Base-by-base conservation (phyloP, 1,284 basidiomycete species). In the Ganoderma leucocontextum region DNA sequence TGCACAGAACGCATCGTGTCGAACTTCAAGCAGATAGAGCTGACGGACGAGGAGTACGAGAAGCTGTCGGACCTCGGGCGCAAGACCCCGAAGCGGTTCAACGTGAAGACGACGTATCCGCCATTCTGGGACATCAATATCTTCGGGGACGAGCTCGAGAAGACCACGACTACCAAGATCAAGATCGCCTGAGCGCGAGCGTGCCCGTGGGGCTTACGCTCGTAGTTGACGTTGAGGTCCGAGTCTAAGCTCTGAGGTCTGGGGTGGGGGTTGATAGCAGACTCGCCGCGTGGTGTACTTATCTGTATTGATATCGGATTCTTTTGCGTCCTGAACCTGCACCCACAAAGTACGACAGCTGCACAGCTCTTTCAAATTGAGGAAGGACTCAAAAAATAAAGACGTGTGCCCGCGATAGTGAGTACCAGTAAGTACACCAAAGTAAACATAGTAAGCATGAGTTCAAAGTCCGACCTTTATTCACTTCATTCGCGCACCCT, bases 121-220 rank as follows among this genome's bases (percentile, higher is more conserved):
- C 85, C 86, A 13, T 81, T 80, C 69, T 94, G 92, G 93, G 85
- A 88, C 72, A 86, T 94, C 79, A 85, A 90, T 78, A 79, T 92
- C 64, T 94, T 94, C 76, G 82, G 82, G 65, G 90, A 91, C 77
- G 80, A 80, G n/a, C 79, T 78, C 47, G 93, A 95, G 83, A 81
- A 85, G 79, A 70, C 66, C 0, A 86, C 88, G 2, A 80, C 79
- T 36, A 74, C 84, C 78, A 78, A 80, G 72, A 80, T 87, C 73
- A 88, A 83, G 73, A 81, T 89, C 69, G 63, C 38, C n/a, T 73
- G 44, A 73, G 60, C 33, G 47, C 1, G 41, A 49, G 47, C 47
- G 47, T 29, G 29, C 29, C 29, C 2, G 29, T 29, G 29, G 29
- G 29, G 29, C 29, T 29, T 29, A 29, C 19, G 19, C 2, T 9